phyloP scores from a whole-genome alignment of 148 eudicot species.

The Nepenthes mirabilis region DNA sequence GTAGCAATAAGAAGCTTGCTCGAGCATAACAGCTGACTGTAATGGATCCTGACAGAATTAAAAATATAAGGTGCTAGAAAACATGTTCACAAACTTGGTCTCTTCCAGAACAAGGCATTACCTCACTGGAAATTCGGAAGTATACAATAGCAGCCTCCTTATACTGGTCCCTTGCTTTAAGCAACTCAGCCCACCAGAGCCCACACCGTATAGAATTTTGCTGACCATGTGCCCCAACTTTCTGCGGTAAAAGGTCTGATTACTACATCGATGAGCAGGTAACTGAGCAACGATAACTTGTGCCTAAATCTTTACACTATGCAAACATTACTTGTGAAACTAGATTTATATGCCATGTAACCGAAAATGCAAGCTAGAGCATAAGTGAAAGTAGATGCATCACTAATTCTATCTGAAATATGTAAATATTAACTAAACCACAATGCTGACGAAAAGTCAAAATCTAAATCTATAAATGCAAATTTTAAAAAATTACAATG shows the following conservation, averaged over 20 bases:
- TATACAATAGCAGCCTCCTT: constrained; percentile 94
- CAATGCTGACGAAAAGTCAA: not conserved
- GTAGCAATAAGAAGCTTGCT: constrained; percentile 98
- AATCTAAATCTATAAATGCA: not conserved
- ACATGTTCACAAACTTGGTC: constrained; percentile 4
- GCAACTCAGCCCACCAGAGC: constrained; percentile 98
- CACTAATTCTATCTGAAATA: no score
- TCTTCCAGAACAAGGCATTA: constrained; percentile 29
- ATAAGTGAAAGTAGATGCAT: no score
- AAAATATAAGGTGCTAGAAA: constrained; percentile 15
- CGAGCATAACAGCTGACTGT: constrained; percentile 88
- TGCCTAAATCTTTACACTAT: not conserved
- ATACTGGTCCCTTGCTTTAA: constrained; percentile 64
- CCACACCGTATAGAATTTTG: constrained; percentile 86
- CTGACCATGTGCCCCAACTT: constrained; percentile 56
- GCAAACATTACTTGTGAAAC: no score
- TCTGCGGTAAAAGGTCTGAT: constrained; percentile 25
- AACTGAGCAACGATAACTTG: not conserved
- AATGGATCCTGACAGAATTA: constrained; percentile 59
- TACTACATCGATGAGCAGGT: not conserved
- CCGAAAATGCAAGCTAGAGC: no score
- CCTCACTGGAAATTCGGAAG: constrained; percentile 97
- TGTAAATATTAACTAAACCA: no score
- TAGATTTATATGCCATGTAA: no score
- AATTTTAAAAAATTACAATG: not conserved